A percentile compares a stretch with the other conserved stretches of the same genome.
These are phyloP conservation scores for Candida ficus DNA, from an alignment of 805 yeast genomes.

Conservation along the genomic window DNA sequence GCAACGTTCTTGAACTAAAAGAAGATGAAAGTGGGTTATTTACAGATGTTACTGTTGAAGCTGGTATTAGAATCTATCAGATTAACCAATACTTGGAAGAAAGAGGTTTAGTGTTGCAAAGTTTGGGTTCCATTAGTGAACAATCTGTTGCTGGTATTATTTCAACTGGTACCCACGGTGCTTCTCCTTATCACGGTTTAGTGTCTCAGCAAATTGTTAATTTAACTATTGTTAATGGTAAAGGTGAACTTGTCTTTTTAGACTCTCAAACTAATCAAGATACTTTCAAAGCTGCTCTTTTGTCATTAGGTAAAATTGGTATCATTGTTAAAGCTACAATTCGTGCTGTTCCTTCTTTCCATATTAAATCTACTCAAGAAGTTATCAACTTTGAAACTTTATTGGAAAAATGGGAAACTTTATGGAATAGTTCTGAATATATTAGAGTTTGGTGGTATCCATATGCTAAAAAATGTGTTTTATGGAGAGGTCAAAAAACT, in stretches of 20 bases:
- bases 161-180: conserved; percentile 96
- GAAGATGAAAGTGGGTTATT: conserved; percentile 54
- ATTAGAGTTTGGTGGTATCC: conserved; percentile 98
- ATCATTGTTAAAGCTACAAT: conserved; percentile 80
- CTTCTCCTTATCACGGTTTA: conserved; percentile 88
- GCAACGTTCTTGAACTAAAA: conserved; percentile 44
- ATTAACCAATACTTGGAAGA: conserved; percentile 61
- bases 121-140: conserved; percentile 88
- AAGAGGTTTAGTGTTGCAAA: conserved; percentile 77
- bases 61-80: conserved; percentile 78
- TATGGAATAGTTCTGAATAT: conserved; percentile 89
- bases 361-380: conserved; percentile 75
- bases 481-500: conserved; percentile 88
- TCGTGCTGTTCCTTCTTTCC: conserved; percentile 79
- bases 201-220: conserved; percentile 84
- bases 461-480: conserved; percentile 74
- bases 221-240: conserved; percentile 66
- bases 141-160: conserved; percentile 95
- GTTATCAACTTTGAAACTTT: conserved; percentile 73
- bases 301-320: conserved; percentile 90
- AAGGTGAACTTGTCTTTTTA: conserved; percentile 57
- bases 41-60: conserved; percentile 92
- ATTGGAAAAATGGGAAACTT: conserved; percentile 62
- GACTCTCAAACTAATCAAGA: conserved; percentile 55
- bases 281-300: conserved; percentile 73